Percentiles rank a stretch among this genome's conserved stretches.
Conservation (phyloP, 768 basidiomycete species). For the Lyophyllum decastes region DNA sequence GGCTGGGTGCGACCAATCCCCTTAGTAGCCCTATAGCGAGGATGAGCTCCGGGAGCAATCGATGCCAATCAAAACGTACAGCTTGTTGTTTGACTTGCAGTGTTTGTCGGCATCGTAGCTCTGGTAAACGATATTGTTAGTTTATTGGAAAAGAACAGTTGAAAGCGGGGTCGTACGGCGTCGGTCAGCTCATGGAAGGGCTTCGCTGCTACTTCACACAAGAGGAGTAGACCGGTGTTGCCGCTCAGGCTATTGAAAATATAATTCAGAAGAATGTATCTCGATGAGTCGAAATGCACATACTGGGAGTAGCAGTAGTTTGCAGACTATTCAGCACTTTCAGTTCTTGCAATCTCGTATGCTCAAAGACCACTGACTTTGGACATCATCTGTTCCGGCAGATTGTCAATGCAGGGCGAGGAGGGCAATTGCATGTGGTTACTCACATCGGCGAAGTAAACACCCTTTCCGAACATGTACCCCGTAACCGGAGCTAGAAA, state of each 20-base stretch:
- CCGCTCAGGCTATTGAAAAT: conserved; percentile 43
- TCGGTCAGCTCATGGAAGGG: conserved; percentile 50
- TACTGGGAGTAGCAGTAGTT: conserved; percentile 55
- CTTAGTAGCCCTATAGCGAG: conserved; percentile 45
- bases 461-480: conserved; percentile 71
- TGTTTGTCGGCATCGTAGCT: conserved; percentile 50
- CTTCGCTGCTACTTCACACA: conserved; percentile 61
- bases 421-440: neutral
- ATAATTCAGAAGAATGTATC: conserved; percentile 2
- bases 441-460: conserved; percentile 64
- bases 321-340: conserved; percentile 41
- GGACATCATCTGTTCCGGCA: conserved; percentile 54
- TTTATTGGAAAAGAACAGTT: neutral
- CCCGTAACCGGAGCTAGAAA: conserved; percentile 49
- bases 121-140: conserved; percentile 15
- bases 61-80: conserved; percentile 29
- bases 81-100: conserved; percentile 41
- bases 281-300: conserved; percentile 17
- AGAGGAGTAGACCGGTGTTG: conserved; percentile 53
- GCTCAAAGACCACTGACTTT: conserved; percentile 37
- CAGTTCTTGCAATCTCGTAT: neutral
- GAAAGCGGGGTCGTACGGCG: conserved; percentile 29
- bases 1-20: conserved; percentile 57
- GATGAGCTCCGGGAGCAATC: neutral
- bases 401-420: conserved; percentile 1